Evolutionary conservation across 2,329 filamentous ascomycete species (phyloP).

Genomic region (Myriosclerotinia curreyana): DNA sequence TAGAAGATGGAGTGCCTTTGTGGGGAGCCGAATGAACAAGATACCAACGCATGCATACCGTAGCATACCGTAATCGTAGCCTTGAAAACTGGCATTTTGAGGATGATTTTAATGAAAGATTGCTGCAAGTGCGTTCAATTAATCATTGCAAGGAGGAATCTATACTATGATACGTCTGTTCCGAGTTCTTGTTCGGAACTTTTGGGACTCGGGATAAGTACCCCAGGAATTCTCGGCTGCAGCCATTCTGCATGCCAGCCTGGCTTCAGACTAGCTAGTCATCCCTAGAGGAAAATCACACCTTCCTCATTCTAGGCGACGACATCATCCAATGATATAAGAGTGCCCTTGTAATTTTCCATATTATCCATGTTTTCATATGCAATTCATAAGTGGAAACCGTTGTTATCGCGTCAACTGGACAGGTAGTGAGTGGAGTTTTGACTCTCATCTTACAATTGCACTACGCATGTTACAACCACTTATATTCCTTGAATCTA

Average conservation of each 20-base stretch:
- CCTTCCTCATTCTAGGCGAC: slow-evolving; percentile 11
- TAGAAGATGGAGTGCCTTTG: slow-evolving; percentile 4
- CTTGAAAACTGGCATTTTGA: no score
- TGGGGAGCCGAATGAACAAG: background rate
- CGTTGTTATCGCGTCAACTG: background rate
- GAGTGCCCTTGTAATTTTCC: background rate
- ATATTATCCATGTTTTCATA: background rate
- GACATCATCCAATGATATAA: slow-evolving; percentile 7
- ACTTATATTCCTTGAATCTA: background rate
- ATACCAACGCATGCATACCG: background rate
- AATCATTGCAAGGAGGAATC: background rate
- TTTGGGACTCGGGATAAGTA: slow-evolving; percentile 7
- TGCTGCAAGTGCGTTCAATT: background rate
- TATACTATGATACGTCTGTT: background rate
- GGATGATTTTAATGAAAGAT: background rate
- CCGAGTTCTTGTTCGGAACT: slow-evolving; percentile 5
- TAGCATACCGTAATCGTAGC: no score
- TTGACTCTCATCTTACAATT: background rate
- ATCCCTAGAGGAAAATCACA: slow-evolving; percentile 15
- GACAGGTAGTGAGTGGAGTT: background rate
- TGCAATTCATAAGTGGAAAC: slow-evolving; percentile 1
- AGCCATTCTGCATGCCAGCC: slow-evolving; percentile 12
- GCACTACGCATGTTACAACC: background rate
- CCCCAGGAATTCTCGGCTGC: slow-evolving; percentile 15
- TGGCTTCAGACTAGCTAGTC: slow-evolving; percentile 8